Base-by-base conservation (phyloP, 495 filamentous ascomycete genomes). In the Friedmanniomyces simplex region DNA sequence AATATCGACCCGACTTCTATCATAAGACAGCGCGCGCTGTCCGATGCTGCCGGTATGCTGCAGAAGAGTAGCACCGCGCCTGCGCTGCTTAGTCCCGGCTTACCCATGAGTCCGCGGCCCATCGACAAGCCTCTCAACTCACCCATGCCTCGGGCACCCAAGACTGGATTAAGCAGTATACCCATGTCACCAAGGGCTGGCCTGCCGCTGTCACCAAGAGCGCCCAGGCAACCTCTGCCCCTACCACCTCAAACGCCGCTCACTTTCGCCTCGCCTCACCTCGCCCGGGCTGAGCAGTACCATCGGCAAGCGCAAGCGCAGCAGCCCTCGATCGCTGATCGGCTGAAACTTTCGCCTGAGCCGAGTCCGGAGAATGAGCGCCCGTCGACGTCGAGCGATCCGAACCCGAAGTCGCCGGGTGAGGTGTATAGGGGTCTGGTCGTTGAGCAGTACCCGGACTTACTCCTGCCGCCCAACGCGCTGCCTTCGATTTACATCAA, bases 71-170 rank as follows among this genome's bases (percentile, higher is more conserved):
- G 70, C 18, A 67, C 78, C 30, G 67, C 74, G 25, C 72, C 82
- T 26, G 74, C 82, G 36, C 74, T 90, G 30, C 77, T 90, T 73
- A 95, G 88, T 57, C 89, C 91, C 21, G 93, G 93, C 24, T 73
- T 98, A 48, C 93, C 93, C 0, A 71, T 86, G 28, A 97, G 94
- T 66, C 93, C 93, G 24, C 79, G 91, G 52, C 93, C 93, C n/a
- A 82, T 82, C 62, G 80, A 89, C 64, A 76, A 80, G 49, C 83
- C 84, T 12, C 63, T 87, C 50, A 82, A 79, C 52, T 89, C 89
- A 24, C 87, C 88, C 14, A 72, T 86, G 54, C 85, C 86, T 24
- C 76, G 85, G 56, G 74, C 80, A 67, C 77, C 82, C 41, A 75
- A 78, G 51, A 79, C 84, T 36, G 66, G 67, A 26, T 50, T 81